These are phyloP conservation scores for Filobasidium floriforme DNA, from an alignment of 768 basidiomycete species.

Conservation along the genomic window DNA sequence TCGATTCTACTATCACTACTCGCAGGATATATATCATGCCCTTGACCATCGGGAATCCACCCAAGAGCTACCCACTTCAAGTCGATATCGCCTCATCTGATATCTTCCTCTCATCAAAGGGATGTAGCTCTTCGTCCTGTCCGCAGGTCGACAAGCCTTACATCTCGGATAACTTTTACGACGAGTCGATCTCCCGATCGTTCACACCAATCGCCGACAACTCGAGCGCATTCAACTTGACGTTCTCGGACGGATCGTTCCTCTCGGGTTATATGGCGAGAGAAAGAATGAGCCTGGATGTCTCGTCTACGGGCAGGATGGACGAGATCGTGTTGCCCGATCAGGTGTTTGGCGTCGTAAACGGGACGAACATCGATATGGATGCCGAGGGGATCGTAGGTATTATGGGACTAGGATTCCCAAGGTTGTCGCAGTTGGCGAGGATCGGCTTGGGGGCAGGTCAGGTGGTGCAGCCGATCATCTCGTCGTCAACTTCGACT, in stretches of 20 bases:
- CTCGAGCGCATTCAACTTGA: slow-evolving; percentile 26
- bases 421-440: slow-evolving; percentile 26
- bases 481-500: neutral
- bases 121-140: slow-evolving; percentile 27
- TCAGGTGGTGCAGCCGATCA: neutral
- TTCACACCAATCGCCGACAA: slow-evolving; percentile 27
- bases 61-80: slow-evolving; percentile 33
- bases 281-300: slow-evolving; percentile 26
- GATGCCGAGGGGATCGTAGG: slow-evolving; percentile 31
- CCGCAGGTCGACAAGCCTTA: slow-evolving; percentile 20
- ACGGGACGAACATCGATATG: slow-evolving; percentile 33
- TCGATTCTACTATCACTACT: neutral
- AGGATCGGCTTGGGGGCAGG: slow-evolving; percentile 9
- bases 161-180: slow-evolving; percentile 14
- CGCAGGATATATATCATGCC: slow-evolving; percentile 32
- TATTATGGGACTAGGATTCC: slow-evolving; percentile 36
- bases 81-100: slow-evolving; percentile 37
- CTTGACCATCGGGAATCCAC: slow-evolving; percentile 30
- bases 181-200: slow-evolving; percentile 5
- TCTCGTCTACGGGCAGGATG: neutral
- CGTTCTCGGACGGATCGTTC: slow-evolving; percentile 29
- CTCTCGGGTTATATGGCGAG: slow-evolving; percentile 29
- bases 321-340: neutral
- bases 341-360: slow-evolving; percentile 28
- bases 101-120: slow-evolving; percentile 30